Base-by-base conservation (phyloP, 2,329 filamentous ascomycete genomes). In the Cryphonectria nitschkei region DNA sequence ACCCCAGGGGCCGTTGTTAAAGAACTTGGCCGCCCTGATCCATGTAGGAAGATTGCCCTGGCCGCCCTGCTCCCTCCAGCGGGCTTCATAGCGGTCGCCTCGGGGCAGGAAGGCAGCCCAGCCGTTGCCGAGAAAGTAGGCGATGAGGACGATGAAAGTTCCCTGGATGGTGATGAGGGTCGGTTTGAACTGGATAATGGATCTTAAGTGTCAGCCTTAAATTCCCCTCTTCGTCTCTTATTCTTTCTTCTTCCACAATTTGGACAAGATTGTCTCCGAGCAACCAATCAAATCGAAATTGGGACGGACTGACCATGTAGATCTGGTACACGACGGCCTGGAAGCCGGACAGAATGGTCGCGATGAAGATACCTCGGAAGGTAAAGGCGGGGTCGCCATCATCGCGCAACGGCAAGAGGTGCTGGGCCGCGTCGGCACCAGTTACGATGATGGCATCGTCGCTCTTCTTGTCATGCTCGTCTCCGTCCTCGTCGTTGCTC, bases 61-160 rank as follows among this genome's bases (percentile, higher is more conserved):
- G 8, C 81, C 81, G 3, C 81, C 80, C 26, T 76, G 76, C 3
- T 75, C 80, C 62, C 82, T 81, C 86, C 86, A 88, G 58, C 80
- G 77, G 37, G 83, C 80, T 70, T 86, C 82, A 5, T 81, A 77
- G n/a, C 76, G 77, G 67, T 89, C 87, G 16, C 86, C 86, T 7
- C 86, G 85, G 1, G 87, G 86, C 2, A 88, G 80, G 7, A 84
- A 72, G 0, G 75, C 73, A 0, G 85, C 80, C 84, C 82, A 87
- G 3, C 78, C 82, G 11, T 84, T 85, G 11, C 87, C 87, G 1
- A 84, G 65, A 65, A 88, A 88, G 77, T 88, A 88, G 16, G 85
- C 84, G 62, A 89, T 87, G 56, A 89, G 82, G 6, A 87, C 86
- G 67, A 88, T 87, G 68, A 88, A 88, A 0, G 85, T 88, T 52